Conservation (phyloP, 257 asterid genomes). For the Henckelia pumila region DNA sequence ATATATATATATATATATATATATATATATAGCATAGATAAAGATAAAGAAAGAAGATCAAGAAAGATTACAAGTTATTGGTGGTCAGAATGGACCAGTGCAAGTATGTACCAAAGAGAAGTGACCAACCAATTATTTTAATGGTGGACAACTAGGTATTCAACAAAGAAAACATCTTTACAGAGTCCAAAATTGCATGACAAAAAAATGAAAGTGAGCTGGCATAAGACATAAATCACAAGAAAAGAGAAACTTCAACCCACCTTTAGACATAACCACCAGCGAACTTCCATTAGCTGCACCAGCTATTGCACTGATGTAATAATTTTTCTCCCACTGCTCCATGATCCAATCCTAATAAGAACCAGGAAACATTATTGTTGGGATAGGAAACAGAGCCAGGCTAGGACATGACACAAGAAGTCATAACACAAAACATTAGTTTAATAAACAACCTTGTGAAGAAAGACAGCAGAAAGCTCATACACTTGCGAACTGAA, state of each 20-base stretch:
- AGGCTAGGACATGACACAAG: constrained; percentile 1
- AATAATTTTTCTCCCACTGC: constrained; percentile 95
- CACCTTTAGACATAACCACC: constrained; percentile 97
- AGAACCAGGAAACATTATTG: constrained; percentile 5
- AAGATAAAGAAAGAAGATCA: too few relatives aligned
- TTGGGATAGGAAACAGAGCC: constrained; percentile 12
- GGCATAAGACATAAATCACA: background rate
- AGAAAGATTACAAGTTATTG: background rate
- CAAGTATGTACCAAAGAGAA: background rate
- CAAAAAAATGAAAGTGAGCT: background rate
- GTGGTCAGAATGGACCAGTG: background rate
- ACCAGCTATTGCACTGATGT: constrained; percentile 96
- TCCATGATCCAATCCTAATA: constrained; percentile 98
- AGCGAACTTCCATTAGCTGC: constrained; percentile 84
- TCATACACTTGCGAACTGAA: constrained; percentile 86
- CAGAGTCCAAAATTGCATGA: background rate
- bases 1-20: too few relatives aligned
- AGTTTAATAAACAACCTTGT: constrained; percentile 53
- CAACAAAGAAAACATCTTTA: background rate
- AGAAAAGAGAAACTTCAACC: constrained; percentile 9
- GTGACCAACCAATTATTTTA: background rate
- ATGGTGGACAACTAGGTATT: background rate
- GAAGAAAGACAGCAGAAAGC: constrained; percentile 87
- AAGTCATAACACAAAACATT: constrained; percentile 5
- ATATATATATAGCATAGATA: too few relatives aligned